phyloP scores from a whole-genome alignment of 805 yeast species.

The Myxozyma udenii region DNA sequence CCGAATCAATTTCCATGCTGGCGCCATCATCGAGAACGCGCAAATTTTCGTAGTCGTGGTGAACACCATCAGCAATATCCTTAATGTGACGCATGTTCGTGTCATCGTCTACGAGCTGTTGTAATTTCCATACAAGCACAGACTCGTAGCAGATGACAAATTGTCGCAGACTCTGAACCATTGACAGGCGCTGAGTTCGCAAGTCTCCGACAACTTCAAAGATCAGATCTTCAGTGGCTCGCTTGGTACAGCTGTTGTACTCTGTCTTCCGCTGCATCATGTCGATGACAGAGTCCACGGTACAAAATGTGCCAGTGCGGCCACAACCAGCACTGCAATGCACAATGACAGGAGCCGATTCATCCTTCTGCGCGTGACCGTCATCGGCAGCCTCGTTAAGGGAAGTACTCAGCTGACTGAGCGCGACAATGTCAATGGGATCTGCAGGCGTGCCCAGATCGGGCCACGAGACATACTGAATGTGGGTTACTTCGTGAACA shows the following conservation, averaged over 20 bases:
- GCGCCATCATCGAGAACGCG: background rate
- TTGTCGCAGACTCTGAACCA: constrained; percentile 82
- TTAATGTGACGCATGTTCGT: too few relatives aligned
- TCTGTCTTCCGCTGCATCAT: constrained; percentile 37
- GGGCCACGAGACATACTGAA: constrained; percentile 81
- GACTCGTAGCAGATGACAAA: constrained; percentile 71
- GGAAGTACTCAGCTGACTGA: constrained; percentile 48
- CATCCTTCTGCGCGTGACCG: background rate
- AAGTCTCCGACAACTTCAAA: constrained; percentile 62
- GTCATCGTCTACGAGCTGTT: constrained; percentile 8
- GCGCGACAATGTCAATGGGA: constrained; percentile 60
- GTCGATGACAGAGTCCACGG: constrained; percentile 44
- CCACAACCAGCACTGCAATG: constrained; percentile 99
- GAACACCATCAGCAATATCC: too few relatives aligned
- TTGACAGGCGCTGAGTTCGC: constrained; percentile 71
- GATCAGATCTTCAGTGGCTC: constrained; percentile 51
- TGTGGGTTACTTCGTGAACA: constrained; percentile 56
- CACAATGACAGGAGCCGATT: constrained; percentile 54
- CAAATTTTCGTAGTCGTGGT: background rate
- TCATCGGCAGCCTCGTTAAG: constrained; percentile 36
- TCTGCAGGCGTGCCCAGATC: constrained; percentile 70
- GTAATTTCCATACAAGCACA: constrained; percentile 32
- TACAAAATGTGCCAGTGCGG: constrained; percentile 82
- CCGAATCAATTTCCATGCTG: background rate
- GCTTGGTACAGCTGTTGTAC: constrained; percentile 22